Evolutionary conservation across 1,139 yeast genomes (phyloP), one percentile per base, ranked within the genome.

Genomic region (Yamadazyma friedrichii): DNA sequence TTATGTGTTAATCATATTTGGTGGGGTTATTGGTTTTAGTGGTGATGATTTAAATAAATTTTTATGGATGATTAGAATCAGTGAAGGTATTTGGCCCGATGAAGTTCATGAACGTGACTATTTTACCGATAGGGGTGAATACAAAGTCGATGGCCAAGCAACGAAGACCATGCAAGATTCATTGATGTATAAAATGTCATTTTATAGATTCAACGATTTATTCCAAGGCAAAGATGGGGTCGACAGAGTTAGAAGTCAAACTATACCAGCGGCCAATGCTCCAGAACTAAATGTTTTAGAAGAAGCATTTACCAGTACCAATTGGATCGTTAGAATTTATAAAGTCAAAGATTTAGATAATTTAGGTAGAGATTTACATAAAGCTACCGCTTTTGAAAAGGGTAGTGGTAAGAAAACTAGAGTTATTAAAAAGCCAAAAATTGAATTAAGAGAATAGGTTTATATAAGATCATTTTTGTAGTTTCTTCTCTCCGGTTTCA

Each of bases 1-100:
- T 64, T 93, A 93, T 61, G 88, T 94, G 27, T 72, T 94, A 50
- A 85, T 94, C 43, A 86, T 94, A 43, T 94, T 93, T 61, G 99
- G 99, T 41, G 98, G 98, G 20, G 70, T 89, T 38, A 62, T 94
- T 43, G 98, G 98, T 27, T 94, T 80, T 68, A 83, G 95, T 11
- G 98, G 99, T 43, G 99, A 94, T 64, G 99, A 94, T 67, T 74
- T 94, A 58, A 94, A 94, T 73, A 94, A 94, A 67, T 94, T 89
- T 68, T 67, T 94, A 57, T 94, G 99, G 99, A 94, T 94, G 99
- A 91, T 94, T 35, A 81, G 98, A 64, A 94, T 94, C 52, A 80
- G 97, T n/a, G 96, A 93, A 65, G 98, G 98, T 46, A 88, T 94
- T 48, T 94, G 99, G 99, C 99, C 99, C 1, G 98, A 93, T 28